phyloP scores from a whole-genome alignment of 306 rosid species.

The Cucurbita maxima region DNA sequence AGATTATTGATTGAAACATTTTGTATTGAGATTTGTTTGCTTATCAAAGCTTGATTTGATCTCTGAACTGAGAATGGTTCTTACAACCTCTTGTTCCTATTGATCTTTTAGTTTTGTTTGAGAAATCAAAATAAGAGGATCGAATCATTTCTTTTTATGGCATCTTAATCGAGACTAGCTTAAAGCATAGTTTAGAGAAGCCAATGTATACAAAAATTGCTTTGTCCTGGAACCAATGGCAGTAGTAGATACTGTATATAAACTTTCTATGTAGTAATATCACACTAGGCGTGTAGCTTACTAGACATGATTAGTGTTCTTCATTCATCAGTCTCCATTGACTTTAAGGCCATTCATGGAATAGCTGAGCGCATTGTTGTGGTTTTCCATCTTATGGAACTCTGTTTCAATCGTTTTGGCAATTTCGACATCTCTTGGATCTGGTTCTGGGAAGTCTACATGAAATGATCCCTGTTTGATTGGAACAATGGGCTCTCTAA shows the following conservation, averaged over 20 bases:
- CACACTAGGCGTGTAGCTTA: not conserved
- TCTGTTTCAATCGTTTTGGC: slow-evolving; percentile 53
- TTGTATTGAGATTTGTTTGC: not conserved
- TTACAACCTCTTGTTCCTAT: not conserved
- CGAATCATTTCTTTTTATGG: not conserved
- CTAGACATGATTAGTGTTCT: not conserved
- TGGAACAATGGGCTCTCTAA: slow-evolving; percentile 27
- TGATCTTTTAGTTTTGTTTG: not conserved
- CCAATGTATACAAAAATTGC: not conserved
- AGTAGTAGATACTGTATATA: not conserved
- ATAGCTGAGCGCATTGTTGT: slow-evolving; percentile 27
- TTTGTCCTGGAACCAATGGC: not conserved
- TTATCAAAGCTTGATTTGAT: not conserved
- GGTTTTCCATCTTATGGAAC: slow-evolving; percentile 51
- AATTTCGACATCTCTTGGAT: slow-evolving; percentile 42
- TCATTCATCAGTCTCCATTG: not conserved
- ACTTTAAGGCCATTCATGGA: not conserved
- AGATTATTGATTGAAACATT: slow-evolving; percentile 12
- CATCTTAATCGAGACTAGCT: not conserved
- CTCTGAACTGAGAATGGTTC: not conserved
- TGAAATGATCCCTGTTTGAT: slow-evolving; percentile 60
- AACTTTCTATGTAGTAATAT: not conserved
- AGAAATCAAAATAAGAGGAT: not conserved
- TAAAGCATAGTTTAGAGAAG: not conserved
- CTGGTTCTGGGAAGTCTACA: slow-evolving; percentile 69